Conservation (phyloP, 23 red algal genomes). For the Cyanidium caldarium region DNA sequence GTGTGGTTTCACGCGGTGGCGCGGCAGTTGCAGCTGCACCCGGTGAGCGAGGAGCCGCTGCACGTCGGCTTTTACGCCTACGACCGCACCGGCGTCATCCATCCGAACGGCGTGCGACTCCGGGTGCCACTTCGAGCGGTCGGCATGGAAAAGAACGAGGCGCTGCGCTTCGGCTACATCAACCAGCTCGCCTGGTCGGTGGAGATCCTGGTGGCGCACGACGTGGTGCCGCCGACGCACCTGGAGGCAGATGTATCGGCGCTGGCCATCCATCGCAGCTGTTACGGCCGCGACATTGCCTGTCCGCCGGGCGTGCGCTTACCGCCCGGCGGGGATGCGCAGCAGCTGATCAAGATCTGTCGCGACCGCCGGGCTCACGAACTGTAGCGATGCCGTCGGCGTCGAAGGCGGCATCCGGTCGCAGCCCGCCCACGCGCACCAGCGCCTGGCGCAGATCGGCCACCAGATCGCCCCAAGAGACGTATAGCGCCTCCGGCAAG, state of each 20-base stretch:
- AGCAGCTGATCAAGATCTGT: neutral
- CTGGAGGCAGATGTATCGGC: neutral
- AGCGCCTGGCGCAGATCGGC: neutral
- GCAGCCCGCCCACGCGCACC: neutral
- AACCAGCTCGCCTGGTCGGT: neutral
- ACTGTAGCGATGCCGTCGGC: too few relatives aligned
- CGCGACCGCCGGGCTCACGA: too few relatives aligned
- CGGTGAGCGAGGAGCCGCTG: neutral
- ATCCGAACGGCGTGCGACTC: neutral
- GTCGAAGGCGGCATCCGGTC: too few relatives aligned
- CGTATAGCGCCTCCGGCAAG: neutral
- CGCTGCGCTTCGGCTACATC: neutral
- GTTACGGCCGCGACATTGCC: neutral
- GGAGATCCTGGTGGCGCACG: neutral
- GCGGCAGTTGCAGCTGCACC: neutral
- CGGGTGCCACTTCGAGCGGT: neutral
- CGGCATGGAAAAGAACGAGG: neutral
- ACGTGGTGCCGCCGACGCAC: neutral
- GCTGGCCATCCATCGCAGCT: neutral
- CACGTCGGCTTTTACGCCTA: neutral
- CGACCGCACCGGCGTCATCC: neutral
- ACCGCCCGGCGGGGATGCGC: neutral
- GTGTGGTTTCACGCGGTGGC: neutral
- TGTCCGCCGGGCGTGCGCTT: neutral
- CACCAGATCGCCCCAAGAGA: neutral